Percentiles rank a stretch among this genome's conserved stretches.
phyloP scores from a whole-genome alignment of 495 filamentous ascomycete genomes.

The Lophiostoma macrostomum region DNA sequence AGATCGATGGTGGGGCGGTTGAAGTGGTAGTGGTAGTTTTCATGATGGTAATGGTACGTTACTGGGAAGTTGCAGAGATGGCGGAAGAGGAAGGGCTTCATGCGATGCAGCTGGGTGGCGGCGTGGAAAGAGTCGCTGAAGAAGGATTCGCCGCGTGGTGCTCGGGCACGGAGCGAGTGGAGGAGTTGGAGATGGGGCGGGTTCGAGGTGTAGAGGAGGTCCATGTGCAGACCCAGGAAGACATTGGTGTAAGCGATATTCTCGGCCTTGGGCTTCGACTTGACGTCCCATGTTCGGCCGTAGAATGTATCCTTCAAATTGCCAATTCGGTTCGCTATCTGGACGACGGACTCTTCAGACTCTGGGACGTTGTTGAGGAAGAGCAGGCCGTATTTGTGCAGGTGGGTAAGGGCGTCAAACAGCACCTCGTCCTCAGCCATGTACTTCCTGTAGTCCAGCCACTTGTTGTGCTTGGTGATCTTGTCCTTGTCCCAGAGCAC shows the following conservation, averaged over 20 bases:
- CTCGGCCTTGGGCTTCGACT: conserved; percentile 68
- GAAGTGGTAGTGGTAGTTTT: conserved; percentile 59
- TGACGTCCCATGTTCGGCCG: conserved; percentile 85
- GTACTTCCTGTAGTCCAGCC: conserved; percentile 67
- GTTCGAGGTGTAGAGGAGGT: conserved; percentile 80
- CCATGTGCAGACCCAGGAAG: conserved; percentile 84
- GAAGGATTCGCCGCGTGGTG: conserved; percentile 73
- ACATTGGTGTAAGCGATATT: conserved; percentile 88
- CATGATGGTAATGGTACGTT: conserved; percentile 67
- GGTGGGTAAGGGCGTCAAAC: conserved; percentile 50
- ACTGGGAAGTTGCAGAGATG: conserved; percentile 48
- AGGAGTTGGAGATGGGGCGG: conserved; percentile 80
- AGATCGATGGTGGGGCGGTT: conserved; percentile 54
- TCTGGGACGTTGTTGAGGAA: conserved; percentile 69
- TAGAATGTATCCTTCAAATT: conserved; percentile 80
- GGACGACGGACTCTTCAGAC: conserved; percentile 59
- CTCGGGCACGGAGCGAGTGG: conserved; percentile 76
- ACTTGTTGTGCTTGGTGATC: conserved; percentile 46
- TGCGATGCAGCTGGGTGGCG: conserved; percentile 47
- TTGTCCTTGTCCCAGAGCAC: conserved; percentile 44
- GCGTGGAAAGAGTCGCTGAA: conserved; percentile 72
- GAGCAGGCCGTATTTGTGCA: conserved; percentile 62
- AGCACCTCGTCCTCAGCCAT: conserved; percentile 56
- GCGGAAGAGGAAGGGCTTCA: conserved; percentile 34
- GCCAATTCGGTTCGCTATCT: conserved; percentile 69